phyloP scores from a whole-genome alignment of 2,329 filamentous ascomycete genomes.

The Colletotrichum higginsianum region DNA sequence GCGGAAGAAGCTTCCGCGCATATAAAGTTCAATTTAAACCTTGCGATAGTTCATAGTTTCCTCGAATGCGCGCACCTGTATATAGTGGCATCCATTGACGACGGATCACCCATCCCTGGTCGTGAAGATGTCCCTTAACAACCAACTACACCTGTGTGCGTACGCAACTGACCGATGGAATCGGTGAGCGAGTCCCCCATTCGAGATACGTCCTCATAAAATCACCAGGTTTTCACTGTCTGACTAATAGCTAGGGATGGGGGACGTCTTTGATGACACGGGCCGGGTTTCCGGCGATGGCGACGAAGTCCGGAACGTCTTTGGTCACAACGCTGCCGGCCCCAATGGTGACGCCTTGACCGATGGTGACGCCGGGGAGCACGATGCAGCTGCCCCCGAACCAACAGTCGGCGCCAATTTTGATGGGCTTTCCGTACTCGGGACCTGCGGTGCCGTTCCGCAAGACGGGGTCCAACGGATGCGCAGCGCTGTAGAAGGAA shows the following conservation, averaged over 20 bases:
- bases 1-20: no score
- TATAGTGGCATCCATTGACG: no score
- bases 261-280: slow-evolving; percentile 63
- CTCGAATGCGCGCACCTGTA: no score
- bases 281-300: slow-evolving; percentile 79
- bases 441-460: slow-evolving; percentile 83
- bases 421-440: slow-evolving; percentile 80
- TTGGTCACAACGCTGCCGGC: slow-evolving; percentile 89
- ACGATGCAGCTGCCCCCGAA: slow-evolving; percentile 80
- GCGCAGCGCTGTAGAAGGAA: slow-evolving; percentile 79
- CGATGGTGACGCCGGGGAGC: slow-evolving; percentile 84
- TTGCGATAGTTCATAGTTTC: no score
- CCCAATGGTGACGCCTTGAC: slow-evolving; percentile 79
- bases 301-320: slow-evolving; percentile 73
- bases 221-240: not conserved
- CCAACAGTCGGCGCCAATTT: slow-evolving; percentile 86
- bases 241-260: not conserved
- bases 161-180: no score
- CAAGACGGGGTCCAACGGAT: slow-evolving; percentile 82
- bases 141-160: no score
- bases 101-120: no score
- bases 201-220: not conserved
- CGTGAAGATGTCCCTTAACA: no score
- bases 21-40: no score
- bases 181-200: no score